phyloP scores from a whole-genome alignment of 176 grass and related monocot species.

The Ensete ventricosum region DNA sequence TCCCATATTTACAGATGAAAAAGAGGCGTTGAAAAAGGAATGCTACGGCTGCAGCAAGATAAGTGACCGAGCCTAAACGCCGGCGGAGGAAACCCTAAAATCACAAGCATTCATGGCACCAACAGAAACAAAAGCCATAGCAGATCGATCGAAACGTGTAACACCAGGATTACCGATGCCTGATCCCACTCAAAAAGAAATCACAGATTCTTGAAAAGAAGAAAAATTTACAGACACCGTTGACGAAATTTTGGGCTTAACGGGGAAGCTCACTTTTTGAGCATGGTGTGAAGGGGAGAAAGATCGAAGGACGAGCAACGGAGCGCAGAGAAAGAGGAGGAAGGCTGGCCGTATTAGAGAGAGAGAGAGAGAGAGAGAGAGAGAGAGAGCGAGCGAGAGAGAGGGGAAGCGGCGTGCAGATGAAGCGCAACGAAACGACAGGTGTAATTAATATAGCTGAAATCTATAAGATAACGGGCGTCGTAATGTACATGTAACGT shows the following conservation, averaged over 20 bases:
- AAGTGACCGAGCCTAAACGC: too few relatives aligned
- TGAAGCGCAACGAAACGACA: background rate
- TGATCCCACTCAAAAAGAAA: background rate
- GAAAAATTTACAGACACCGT: background rate
- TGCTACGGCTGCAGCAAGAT: background rate
- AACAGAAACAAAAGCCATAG: background rate
- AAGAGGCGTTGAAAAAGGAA: background rate
- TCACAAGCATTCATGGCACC: background rate
- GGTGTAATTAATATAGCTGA: too few relatives aligned
- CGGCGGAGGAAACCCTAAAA: background rate
- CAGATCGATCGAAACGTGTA: background rate
- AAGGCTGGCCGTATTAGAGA: too few relatives aligned
- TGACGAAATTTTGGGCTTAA: background rate
- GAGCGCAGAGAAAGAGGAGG: too few relatives aligned
- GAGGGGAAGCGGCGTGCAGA: background rate
- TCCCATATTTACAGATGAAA: background rate
- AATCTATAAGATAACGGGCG: too few relatives aligned
- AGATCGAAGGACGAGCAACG: background rate
- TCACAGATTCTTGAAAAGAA: background rate
- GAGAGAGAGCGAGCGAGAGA: background rate
- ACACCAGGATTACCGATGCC: background rate
- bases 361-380: background rate
- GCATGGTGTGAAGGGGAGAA: slow-evolving; percentile 26
- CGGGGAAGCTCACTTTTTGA: slow-evolving; percentile 44
- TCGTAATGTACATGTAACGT: too few relatives aligned